Percentiles rank a stretch among this genome's conserved stretches.
Evolutionary conservation across 805 yeast species (phyloP).

Genomic region (Teunomyces stri): DNA sequence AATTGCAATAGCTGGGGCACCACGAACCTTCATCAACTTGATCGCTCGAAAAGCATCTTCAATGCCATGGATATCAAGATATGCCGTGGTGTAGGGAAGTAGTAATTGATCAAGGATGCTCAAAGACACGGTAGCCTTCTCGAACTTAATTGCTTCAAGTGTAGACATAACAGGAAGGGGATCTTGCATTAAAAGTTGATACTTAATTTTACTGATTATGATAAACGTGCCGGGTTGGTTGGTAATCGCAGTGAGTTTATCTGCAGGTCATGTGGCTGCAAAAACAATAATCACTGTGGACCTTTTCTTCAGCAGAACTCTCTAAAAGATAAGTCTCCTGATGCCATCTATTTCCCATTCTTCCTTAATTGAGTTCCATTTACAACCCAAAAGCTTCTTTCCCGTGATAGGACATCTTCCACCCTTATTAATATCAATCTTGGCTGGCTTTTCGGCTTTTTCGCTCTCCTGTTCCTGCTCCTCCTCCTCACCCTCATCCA

Average conservation of each 20-base stretch:
- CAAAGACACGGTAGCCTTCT: slow-evolving; percentile 44
- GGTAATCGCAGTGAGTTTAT: background rate
- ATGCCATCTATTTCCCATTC: slow-evolving; percentile 76
- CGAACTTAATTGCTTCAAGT: slow-evolving; percentile 66
- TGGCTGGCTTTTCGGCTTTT: slow-evolving; percentile 5
- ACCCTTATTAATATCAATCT: slow-evolving; percentile 42
- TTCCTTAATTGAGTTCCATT: slow-evolving; percentile 52
- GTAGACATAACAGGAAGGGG: slow-evolving; percentile 13
- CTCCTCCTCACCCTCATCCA: slow-evolving; percentile 6
- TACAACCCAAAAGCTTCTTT: slow-evolving; percentile 66
- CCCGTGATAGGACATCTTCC: slow-evolving; percentile 87
- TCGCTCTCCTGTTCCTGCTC: slow-evolving; percentile 11
- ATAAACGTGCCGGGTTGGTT: background rate
- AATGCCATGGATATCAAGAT: slow-evolving; percentile 58
- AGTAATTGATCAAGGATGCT: slow-evolving; percentile 75
- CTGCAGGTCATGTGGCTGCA: slow-evolving; percentile 3
- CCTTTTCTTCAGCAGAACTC: too few relatives aligned
- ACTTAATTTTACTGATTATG: background rate
- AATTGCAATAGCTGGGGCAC: slow-evolving; percentile 98
- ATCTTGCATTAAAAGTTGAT: background rate
- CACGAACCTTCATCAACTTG: slow-evolving; percentile 89
- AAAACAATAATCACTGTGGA: background rate
- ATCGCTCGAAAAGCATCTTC: slow-evolving; percentile 84
- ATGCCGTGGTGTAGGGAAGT: slow-evolving; percentile 76
- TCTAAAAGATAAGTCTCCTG: slow-evolving; percentile 64